Conservation (phyloP, 768 basidiomycete genomes). For the Mycena latifolia region DNA sequence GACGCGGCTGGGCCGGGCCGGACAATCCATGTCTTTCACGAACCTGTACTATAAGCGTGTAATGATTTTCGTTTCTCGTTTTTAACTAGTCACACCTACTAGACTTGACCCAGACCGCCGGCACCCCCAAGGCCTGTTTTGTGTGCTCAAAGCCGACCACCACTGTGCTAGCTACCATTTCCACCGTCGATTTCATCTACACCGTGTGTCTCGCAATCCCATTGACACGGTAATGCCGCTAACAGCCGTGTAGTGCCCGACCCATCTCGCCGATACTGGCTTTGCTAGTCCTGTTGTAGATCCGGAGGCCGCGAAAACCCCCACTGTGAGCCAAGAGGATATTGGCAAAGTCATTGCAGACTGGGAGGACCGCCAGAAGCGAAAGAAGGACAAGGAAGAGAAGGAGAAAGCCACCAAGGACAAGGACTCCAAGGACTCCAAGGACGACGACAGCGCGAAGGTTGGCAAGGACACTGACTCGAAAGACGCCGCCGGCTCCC, state of each 20-base stretch:
- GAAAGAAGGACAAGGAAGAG: conserved; percentile 65
- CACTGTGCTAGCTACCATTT: conserved; percentile 86
- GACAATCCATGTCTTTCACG: conserved; percentile 69
- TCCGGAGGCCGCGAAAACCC: conserved; percentile 48
- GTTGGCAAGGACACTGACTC: conserved; percentile 47
- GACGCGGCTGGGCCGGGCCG: conserved; percentile 10
- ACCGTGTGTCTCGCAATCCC: conserved; percentile 40
- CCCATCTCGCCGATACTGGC: conserved; percentile 84
- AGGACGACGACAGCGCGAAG: conserved; percentile 52
- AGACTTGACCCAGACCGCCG: conserved; percentile 68
- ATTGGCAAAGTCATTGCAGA: conserved; percentile 83
- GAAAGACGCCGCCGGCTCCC: conserved; percentile 45
- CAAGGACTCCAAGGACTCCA: conserved; percentile 51
- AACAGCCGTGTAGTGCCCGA: conserved; percentile 58
- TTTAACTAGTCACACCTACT: neutral
- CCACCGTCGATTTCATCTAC: conserved; percentile 89
- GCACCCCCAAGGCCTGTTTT: conserved; percentile 82
- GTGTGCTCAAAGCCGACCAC: conserved; percentile 81
- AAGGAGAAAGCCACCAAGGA: conserved; percentile 55
- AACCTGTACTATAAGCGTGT: conserved; percentile 95
- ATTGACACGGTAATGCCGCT: neutral
- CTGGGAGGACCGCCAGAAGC: conserved; percentile 81
- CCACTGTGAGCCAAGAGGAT: conserved; percentile 72
- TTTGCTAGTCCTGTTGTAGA: conserved; percentile 69
- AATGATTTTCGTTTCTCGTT: conserved; percentile 44